phyloP scores from a whole-genome alignment of 2,329 filamentous ascomycete species.

The Tolypocladium tropicale region DNA sequence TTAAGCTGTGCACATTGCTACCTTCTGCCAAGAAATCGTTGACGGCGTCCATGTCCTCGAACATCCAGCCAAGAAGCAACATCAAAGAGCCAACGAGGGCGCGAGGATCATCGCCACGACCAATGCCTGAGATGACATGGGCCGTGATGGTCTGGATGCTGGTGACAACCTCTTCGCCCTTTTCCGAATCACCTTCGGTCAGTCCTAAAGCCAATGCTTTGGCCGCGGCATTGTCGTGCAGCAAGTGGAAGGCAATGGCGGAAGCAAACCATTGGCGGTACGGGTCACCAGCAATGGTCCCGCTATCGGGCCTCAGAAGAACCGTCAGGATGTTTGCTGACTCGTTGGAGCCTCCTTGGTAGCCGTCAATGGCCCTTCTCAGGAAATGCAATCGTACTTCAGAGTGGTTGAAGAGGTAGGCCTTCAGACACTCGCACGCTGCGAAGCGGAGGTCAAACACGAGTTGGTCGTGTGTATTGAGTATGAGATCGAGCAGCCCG shows the following conservation, averaged over 20 bases:
- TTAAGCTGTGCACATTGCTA: constrained; percentile 79
- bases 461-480: constrained; percentile 55
- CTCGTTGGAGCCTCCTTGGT: constrained; percentile 66
- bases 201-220: constrained; percentile 74
- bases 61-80: constrained; percentile 81
- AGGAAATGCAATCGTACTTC: constrained; percentile 81
- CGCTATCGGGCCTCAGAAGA: constrained; percentile 57
- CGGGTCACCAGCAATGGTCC: constrained; percentile 59
- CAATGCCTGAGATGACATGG: constrained; percentile 72
- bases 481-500: constrained; percentile 71
- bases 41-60: constrained; percentile 82
- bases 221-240: constrained; percentile 69
- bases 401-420: constrained; percentile 76
- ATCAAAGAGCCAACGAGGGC: constrained; percentile 80
- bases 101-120: constrained; percentile 66
- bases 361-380: constrained; percentile 78
- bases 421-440: constrained; percentile 82
- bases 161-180: constrained; percentile 89
- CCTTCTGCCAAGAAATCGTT: constrained; percentile 90
- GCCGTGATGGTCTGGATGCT: constrained; percentile 81
- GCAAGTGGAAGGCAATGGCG: constrained; percentile 73
- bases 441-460: constrained; percentile 75
- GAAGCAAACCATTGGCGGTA: constrained; percentile 87
- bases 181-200: constrained; percentile 78
- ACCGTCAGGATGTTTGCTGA: constrained; percentile 83